Evolutionary conservation across 768 basidiomycete species (phyloP).

Genomic region (Trametes villosa): DNA sequence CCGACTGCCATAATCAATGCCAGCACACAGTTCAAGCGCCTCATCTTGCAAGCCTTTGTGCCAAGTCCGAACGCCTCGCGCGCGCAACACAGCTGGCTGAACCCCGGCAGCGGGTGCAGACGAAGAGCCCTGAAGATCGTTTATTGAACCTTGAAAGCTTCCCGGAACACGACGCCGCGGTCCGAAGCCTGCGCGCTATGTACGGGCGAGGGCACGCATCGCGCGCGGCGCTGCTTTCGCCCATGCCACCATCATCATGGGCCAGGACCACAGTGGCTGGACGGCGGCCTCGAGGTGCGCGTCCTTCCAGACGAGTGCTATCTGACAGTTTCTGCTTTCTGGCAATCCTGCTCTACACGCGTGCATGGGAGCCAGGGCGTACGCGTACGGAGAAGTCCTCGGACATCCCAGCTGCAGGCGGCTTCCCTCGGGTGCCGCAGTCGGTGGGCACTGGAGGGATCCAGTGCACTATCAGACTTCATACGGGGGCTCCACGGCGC

Average conservation of each 20-base stretch:
- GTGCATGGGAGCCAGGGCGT: too few relatives aligned
- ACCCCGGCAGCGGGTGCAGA: background rate
- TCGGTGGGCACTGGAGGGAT: background rate
- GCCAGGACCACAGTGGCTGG: too few relatives aligned
- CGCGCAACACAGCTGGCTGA: background rate
- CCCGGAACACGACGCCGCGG: slow-evolving; percentile 4
- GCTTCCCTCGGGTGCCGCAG: background rate
- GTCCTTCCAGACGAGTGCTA: background rate
- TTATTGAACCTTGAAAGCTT: slow-evolving; percentile 1
- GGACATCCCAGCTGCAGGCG: background rate
- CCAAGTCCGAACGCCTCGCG: background rate
- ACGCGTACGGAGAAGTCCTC: background rate
- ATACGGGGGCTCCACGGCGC: slow-evolving; percentile 1
- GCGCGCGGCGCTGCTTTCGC: background rate
- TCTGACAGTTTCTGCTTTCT: background rate
- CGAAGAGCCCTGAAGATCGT: background rate
- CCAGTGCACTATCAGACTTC: slow-evolving; percentile 16
- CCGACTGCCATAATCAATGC: background rate
- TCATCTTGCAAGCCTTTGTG: background rate
- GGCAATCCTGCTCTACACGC: too few relatives aligned
- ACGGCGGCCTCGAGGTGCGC: slow-evolving; percentile 1
- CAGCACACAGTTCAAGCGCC: too few relatives aligned
- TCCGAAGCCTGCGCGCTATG: background rate
- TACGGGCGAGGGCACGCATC: background rate
- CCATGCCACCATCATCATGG: background rate